Evolutionary conservation across 202 grass and related monocot species (phyloP), one percentile per base, ranked within the genome.

Genomic region (Digitaria exilis): DNA sequence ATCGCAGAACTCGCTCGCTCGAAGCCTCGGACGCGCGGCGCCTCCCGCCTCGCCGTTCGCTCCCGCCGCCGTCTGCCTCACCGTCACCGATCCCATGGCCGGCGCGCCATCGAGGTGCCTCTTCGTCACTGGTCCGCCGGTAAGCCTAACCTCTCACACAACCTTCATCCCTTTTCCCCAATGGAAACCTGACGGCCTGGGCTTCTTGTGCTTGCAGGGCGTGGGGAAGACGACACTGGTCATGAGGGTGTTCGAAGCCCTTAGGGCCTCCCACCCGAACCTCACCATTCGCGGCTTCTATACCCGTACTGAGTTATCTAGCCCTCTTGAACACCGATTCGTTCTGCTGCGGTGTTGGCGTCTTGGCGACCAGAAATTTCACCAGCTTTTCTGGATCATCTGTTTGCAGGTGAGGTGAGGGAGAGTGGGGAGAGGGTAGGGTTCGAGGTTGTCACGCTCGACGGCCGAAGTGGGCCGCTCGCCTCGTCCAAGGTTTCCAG

Each of bases 201-300:
- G 32, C 12, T 69, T 22, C 42, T 17, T 73, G 26, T 42, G 4
- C 63, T 35, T 2, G 59, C 85, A 94, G 96, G 93, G 93, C 65
- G 87, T 90, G 74, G 96, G 91, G 70, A 95, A 98, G 87, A 93
- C 93, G 78, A 98, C 96, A 65, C 80, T 94, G 83, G 93, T 95
- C 58, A 90, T 55, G 87, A 82, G 93, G 69, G 91, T 92, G 52
- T 73, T 93, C 49, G 96, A 96, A 73, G 41, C 41, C 30, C 81
- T 96, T 37, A 84, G 81, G 56, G 28, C 48, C 9, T 87, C 87
- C 13, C 85, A 94, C 28, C 93, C 85, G 68, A 84, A 90, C 49
- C 90, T 98, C 83, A 79, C 18, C 60, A 85, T 98, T 63, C 85
- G 85, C 15, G 91, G 91, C 15, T 98, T 98, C 89, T 96, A 90